These are phyloP conservation scores for Chrysoporthe austroafricana DNA, from an alignment of 2,329 filamentous ascomycete species.

Conservation along the genomic window DNA sequence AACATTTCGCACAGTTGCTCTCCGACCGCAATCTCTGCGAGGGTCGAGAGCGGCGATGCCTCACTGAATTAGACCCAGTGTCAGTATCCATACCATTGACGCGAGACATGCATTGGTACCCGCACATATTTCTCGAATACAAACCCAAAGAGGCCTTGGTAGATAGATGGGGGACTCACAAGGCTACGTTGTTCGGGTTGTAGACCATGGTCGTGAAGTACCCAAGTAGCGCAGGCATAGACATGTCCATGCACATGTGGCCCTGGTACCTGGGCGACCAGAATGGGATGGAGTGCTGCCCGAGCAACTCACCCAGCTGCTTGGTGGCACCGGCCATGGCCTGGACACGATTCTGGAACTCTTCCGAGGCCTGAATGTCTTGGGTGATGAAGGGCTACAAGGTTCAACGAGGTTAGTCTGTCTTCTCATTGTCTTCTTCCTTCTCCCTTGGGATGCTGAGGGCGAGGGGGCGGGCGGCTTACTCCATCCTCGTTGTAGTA, in stretches of 20 bases:
- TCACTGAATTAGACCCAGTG: conserved; percentile 44
- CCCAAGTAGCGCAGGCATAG: conserved; percentile 47
- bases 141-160: not conserved
- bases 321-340: conserved; percentile 36
- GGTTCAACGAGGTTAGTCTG: conserved; percentile 26
- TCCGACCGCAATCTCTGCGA: conserved; percentile 49
- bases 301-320: conserved; percentile 43
- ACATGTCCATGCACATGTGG: conserved; percentile 50
- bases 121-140: fast-evolving
- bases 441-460: too few species aligned
- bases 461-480: not conserved
- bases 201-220: conserved; percentile 56
- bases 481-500: conserved; percentile 40
- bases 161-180: not conserved
- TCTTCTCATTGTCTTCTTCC: conserved; percentile 13
- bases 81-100: not conserved
- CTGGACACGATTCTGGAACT: conserved; percentile 39
- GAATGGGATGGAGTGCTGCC: conserved; percentile 49
- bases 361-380: conserved; percentile 38
- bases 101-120: not conserved
- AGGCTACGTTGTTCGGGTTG: conserved; percentile 49
- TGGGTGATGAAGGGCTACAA: conserved; percentile 41
- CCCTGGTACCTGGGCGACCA: conserved; percentile 51
- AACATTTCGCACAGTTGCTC: conserved; percentile 50
- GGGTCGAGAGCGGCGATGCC: conserved; percentile 49